These are phyloP conservation scores for Globisporangium nagaii DNA, from an alignment of 352 stramenopile species.

Conservation along the genomic window DNA sequence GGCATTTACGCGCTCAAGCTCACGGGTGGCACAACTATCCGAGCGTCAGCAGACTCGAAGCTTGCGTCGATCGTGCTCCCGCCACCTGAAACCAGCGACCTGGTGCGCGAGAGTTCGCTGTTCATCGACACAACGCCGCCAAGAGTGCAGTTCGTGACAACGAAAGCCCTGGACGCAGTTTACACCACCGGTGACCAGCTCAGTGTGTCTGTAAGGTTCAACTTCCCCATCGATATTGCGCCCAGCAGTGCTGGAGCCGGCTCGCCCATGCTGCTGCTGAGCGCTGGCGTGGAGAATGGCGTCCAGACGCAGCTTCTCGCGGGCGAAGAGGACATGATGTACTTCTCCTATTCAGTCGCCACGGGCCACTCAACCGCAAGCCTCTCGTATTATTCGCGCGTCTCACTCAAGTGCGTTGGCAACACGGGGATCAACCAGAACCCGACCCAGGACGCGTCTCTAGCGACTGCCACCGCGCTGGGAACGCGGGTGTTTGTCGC, in stretches of 20 bases:
- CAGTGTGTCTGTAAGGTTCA: constrained; percentile 33
- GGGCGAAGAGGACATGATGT: constrained; percentile 34
- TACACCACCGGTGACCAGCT: constrained; percentile 55
- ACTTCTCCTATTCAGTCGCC: constrained; percentile 45
- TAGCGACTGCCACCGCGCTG: constrained; percentile 20
- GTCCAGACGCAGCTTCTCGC: constrained; percentile 21
- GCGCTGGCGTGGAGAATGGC: constrained; percentile 23
- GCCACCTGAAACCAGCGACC: constrained; percentile 8
- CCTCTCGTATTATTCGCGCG: constrained; percentile 33
- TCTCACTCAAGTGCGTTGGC: constrained; percentile 35
- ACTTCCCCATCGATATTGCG: constrained; percentile 25
- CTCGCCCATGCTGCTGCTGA: constrained; percentile 32
- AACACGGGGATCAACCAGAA: constrained; percentile 48
- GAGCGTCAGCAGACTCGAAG: constrained; percentile 7
- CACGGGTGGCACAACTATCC: constrained; percentile 34
- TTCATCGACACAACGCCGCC: constrained; percentile 33
- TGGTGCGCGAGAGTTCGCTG: constrained; percentile 17
- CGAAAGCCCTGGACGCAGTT: constrained; percentile 25
- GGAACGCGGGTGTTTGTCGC: constrained; percentile 27
- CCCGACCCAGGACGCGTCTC: constrained; percentile 16
- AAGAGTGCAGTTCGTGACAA: constrained; percentile 30
- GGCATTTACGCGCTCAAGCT: constrained; percentile 36
- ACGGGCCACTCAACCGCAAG: constrained; percentile 33
- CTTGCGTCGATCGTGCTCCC: constrained; percentile 38
- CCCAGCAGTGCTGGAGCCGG: constrained; percentile 10